A percentile compares a stretch with the other conserved stretches of the same genome.
These are phyloP conservation scores for Arabidopsis hybrid DNA, from an alignment of 441 rosid species.

Conservation along the genomic window DNA sequence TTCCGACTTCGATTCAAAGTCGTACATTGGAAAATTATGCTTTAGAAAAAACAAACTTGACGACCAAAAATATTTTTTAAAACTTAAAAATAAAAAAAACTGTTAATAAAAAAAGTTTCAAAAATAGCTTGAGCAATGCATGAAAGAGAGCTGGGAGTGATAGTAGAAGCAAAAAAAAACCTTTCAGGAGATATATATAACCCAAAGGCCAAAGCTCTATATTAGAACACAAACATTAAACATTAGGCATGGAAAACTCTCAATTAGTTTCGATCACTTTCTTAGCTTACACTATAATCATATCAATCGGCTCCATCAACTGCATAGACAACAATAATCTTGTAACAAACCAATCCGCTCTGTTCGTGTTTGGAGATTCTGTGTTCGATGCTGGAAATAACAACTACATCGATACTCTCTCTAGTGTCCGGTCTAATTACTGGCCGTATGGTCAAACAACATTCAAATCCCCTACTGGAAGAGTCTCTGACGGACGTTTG, in stretches of 20 bases:
- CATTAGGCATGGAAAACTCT: conserved; percentile 1
- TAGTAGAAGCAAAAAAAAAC: no score
- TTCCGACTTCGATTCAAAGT: not conserved
- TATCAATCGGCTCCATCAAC: not conserved
- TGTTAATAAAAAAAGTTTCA: not conserved
- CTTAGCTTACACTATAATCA: conserved; percentile 6
- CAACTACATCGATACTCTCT: conserved; percentile 7
- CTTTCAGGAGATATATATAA: not conserved
- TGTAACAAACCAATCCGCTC: conserved; percentile 3
- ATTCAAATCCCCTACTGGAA: conserved; percentile 12
- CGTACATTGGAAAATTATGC: not conserved
- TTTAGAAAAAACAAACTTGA: conserved; percentile 7
- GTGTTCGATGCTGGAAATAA: conserved; percentile 11
- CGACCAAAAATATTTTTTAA: not conserved
- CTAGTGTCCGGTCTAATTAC: conserved; percentile 15
- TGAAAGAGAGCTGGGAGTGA: no score
- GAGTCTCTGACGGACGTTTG: conserved; percentile 16
- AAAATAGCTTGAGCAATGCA: no score
- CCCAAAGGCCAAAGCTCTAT: not conserved
- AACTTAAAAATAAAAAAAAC: not conserved
- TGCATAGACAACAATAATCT: conserved; percentile 4
- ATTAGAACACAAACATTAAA: not conserved
- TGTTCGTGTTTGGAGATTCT: conserved; percentile 13
- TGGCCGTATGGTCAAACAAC: conserved; percentile 16
- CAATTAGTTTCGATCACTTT: not conserved